Conservation (phyloP, 805 yeast species). For the Sugiyamaella chiloensis region DNA sequence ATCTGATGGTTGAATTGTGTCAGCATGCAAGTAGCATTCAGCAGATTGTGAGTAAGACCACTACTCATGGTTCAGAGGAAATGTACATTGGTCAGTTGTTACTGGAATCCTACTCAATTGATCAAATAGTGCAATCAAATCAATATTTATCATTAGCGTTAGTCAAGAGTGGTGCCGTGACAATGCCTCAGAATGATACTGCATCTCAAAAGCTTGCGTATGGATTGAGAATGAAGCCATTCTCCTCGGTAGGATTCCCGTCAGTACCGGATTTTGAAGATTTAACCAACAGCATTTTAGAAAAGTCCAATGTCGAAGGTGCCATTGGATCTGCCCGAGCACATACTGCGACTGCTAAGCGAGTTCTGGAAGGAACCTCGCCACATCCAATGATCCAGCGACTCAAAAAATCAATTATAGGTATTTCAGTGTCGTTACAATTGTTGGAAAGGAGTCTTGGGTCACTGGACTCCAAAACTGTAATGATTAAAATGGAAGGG, state of each 20-base stretch:
- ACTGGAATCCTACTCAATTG: conserved; percentile 31
- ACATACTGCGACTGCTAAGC: neutral
- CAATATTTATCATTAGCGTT: conserved; percentile 25
- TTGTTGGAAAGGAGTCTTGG: neutral
- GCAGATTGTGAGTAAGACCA: conserved; percentile 20
- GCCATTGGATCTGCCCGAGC: neutral
- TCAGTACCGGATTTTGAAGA: conserved; percentile 42
- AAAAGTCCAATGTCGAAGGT: neutral
- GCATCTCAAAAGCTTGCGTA: conserved; percentile 38
- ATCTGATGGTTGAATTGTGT: conserved; percentile 40
- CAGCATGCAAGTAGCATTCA: conserved; percentile 46
- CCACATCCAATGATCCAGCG: neutral
- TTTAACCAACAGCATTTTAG: neutral
- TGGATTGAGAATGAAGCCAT: conserved; percentile 70
- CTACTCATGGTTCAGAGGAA: conserved; percentile 2
- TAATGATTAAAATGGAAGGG: neutral
- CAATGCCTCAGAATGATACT: conserved; percentile 12
- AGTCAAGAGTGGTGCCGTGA: conserved; percentile 14
- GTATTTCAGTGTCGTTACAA: neutral
- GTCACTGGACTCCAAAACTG: neutral
- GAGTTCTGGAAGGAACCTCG: neutral
- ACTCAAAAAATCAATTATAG: neutral
- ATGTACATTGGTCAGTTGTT: conserved; percentile 28
- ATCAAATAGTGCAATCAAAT: conserved; percentile 33
- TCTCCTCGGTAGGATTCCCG: conserved; percentile 78